Percentiles rank a stretch among this genome's conserved stretches.
Conservation (phyloP, 2,329 filamentous ascomycete genomes). For the Gremmenia infestans region DNA sequence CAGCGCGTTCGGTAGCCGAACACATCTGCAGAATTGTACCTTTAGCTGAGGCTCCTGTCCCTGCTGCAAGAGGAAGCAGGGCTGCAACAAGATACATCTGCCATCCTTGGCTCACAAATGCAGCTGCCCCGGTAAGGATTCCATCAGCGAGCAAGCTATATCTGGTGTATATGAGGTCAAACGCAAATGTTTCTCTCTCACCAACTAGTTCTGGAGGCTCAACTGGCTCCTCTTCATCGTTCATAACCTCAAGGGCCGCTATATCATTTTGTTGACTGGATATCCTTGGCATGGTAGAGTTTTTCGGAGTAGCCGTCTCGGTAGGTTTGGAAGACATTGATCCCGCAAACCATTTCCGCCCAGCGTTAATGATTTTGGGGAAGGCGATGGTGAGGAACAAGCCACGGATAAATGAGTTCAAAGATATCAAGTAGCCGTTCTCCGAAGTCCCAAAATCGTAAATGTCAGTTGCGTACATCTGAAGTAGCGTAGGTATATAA, state of each 20-base stretch:
- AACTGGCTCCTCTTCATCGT: conserved; percentile 15
- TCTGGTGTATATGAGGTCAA: conserved; percentile 63
- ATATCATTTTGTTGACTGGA: conserved; percentile 37
- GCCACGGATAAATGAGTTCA: conserved; percentile 40
- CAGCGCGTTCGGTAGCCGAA: conserved; percentile 52
- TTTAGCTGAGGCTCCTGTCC: conserved; percentile 64
- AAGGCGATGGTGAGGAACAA: conserved; percentile 41
- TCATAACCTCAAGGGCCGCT: conserved; percentile 8
- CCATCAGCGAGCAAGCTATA: conserved; percentile 63
- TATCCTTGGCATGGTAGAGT: conserved; percentile 31
- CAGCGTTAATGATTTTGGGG: conserved; percentile 38
- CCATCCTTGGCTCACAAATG: conserved; percentile 58
- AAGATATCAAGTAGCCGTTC: conserved; percentile 41
- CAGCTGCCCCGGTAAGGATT: conserved; percentile 55
- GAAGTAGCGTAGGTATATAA: conserved; percentile 56
- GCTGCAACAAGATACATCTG: conserved; percentile 64
- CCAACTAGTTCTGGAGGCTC: conserved; percentile 5
- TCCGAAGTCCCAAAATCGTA: conserved; percentile 40
- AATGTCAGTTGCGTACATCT: conserved; percentile 43
- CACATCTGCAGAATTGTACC: conserved; percentile 71
- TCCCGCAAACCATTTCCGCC: conserved; percentile 33
- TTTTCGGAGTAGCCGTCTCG: not conserved
- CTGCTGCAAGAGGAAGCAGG: conserved; percentile 62
- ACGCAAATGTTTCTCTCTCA: conserved; percentile 40
- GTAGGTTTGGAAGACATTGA: not conserved